Percentiles rank a stretch among this genome's conserved stretches.
These are phyloP conservation scores for Annulohypoxylon maeteangense DNA, from an alignment of 495 filamentous ascomycete species.

Conservation along the genomic window DNA sequence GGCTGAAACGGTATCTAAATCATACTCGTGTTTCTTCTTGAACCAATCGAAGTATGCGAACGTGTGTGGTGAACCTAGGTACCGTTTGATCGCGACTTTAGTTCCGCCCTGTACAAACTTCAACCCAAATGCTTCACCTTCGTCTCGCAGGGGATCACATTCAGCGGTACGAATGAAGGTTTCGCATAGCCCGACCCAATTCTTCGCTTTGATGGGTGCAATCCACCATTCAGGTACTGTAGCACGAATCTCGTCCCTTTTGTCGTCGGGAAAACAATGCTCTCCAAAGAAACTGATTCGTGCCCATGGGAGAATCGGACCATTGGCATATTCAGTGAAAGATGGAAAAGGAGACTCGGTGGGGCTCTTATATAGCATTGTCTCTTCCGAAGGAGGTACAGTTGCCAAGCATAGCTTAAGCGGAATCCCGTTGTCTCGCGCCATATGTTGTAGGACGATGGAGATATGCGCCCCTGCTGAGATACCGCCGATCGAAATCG, in stretches of 20 bases:
- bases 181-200: conserved; percentile 55
- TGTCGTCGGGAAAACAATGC: conserved; percentile 39
- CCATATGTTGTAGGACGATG: conserved; percentile 59
- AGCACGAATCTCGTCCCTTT: conserved; percentile 29
- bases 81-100: conserved; percentile 59
- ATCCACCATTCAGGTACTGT: conserved; percentile 54
- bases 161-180: conserved; percentile 62
- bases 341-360: conserved; percentile 59
- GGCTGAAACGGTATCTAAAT: conserved; percentile 48
- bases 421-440: conserved; percentile 58
- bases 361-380: conserved; percentile 51
- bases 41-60: conserved; percentile 58
- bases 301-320: conserved; percentile 60
- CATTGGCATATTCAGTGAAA: conserved; percentile 56
- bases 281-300: conserved; percentile 60
- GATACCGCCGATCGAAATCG: conserved; percentile 62
- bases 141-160: conserved; percentile 62
- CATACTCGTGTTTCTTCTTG: conserved; percentile 48
- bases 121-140: conserved; percentile 62
- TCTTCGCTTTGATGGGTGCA: conserved; percentile 52
- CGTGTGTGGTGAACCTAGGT: conserved; percentile 59
- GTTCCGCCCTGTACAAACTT: conserved; percentile 59
- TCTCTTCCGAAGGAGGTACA: conserved; percentile 56
- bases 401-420: conserved; percentile 55
- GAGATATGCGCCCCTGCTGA: conserved; percentile 62